Evolutionary conservation across 148 eudicot genomes (phyloP).

Genomic region (Arctostaphylos glauca): DNA sequence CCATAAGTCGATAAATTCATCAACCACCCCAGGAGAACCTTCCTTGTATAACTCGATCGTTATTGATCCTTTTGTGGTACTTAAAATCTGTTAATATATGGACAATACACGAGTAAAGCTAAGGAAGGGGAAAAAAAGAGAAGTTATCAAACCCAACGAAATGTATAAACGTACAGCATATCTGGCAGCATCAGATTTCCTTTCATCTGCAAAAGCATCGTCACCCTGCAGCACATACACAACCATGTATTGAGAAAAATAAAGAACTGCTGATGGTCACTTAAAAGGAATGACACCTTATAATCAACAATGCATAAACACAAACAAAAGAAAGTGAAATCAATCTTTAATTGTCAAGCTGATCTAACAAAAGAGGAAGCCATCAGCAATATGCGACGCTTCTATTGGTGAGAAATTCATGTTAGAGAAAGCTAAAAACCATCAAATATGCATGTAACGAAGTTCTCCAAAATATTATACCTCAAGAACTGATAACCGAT

Average conservation of each 20-base stretch:
- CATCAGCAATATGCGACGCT: constrained; percentile 23
- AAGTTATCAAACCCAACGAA: neutral
- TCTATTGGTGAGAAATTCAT: constrained; percentile 22
- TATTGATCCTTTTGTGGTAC: constrained; percentile 78
- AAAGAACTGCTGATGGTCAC: neutral
- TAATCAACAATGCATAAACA: neutral
- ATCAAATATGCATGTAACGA: neutral
- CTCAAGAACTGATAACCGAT: constrained; percentile 22
- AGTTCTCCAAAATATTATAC: constrained; percentile 12
- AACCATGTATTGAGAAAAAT: neutral
- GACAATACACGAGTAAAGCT: neutral
- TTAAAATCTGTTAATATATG: constrained; percentile 45
- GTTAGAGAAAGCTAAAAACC: constrained; percentile 8
- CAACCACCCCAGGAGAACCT: constrained; percentile 75
- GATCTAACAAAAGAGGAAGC: constrained; percentile 5
- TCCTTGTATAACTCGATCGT: constrained; percentile 88
- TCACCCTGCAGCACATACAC: constrained; percentile 41
- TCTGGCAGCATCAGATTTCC: constrained; percentile 57
- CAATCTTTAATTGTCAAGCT: neutral
- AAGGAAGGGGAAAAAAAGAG: neutral
- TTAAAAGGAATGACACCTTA: neutral
- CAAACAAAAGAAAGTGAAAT: neutral
- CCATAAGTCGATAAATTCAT: constrained; percentile 78
- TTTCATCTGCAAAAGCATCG: constrained; percentile 35
- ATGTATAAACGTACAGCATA: constrained; percentile 54